phyloP scores from a whole-genome alignment of 2,329 filamentous ascomycete genomes.

The Colletotrichum incanum region DNA sequence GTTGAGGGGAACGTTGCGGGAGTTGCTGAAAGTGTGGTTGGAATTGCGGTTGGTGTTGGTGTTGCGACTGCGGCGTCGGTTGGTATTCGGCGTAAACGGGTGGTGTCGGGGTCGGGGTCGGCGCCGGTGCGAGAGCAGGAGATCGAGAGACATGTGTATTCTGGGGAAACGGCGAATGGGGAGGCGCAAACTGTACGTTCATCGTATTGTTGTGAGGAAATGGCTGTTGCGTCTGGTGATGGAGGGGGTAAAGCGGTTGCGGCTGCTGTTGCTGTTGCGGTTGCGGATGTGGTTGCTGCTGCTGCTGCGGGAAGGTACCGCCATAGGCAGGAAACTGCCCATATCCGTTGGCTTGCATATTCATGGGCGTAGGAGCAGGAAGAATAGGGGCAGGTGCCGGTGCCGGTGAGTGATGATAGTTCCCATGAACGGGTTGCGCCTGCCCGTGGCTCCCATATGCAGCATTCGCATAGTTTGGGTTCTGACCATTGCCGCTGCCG shows the following conservation, averaged over 20 bases:
- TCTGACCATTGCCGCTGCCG: slow-evolving; percentile 34
- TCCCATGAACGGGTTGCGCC: slow-evolving; percentile 49
- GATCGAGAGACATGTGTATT: slow-evolving; percentile 27
- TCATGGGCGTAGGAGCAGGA: slow-evolving; percentile 47
- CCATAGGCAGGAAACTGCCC: slow-evolving; percentile 44
- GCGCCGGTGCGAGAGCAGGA: slow-evolving; percentile 35
- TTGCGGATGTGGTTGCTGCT: slow-evolving; percentile 50
- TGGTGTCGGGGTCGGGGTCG: slow-evolving; percentile 9
- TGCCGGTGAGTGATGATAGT: slow-evolving; percentile 49
- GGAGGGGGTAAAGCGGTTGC: slow-evolving; percentile 19
- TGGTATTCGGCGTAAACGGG: slow-evolving; percentile 32
- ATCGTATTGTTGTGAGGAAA: slow-evolving; percentile 33
- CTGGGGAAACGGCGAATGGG: slow-evolving; percentile 29
- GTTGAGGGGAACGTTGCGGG: slow-evolving; percentile 31
- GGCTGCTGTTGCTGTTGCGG: slow-evolving; percentile 47
- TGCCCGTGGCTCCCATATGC: slow-evolving; percentile 45
- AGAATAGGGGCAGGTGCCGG: slow-evolving; percentile 47
- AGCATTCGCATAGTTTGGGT: slow-evolving; percentile 43
- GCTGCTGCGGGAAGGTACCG: slow-evolving; percentile 47
- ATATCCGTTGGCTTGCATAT: slow-evolving; percentile 41
- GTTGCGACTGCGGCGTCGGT: slow-evolving; percentile 34
- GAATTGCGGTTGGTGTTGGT: slow-evolving; percentile 34
- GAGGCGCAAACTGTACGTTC: slow-evolving; percentile 33
- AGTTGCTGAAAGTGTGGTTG: slow-evolving; percentile 39
- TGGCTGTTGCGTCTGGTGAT: slow-evolving; percentile 31